Evolutionary conservation across 768 basidiomycete species (phyloP), one percentile per base, ranked within the genome.

Genomic region (Lactarius vividus): DNA sequence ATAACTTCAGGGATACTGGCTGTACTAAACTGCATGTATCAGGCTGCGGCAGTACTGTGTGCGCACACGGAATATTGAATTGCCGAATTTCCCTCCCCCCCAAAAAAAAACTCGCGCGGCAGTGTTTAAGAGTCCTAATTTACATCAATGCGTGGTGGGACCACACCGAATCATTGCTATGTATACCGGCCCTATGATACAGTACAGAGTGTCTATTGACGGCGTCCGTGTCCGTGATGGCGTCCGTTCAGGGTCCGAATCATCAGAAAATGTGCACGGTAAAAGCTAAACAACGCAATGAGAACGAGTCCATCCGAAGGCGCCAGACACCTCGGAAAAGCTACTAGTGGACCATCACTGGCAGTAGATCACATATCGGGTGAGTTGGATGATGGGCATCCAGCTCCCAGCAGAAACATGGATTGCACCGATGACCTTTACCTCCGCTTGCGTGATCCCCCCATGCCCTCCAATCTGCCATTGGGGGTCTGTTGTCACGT

Each of bases 321-420:
- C 11, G 11, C 46, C 11, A n/a, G n/a, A n/a, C n/a, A 23, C 2
- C 46, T 10, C 4, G 46, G n/a, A 49, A 49, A 49, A 1, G 11
- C 49, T 15, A 26, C 23, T 26, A 5, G 23, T 6, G 23, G 1
- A 0, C 28, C 31, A 33, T 33, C 31, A 33, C 31, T 33, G 31
- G 31, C 29, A 4, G 15, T 55, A 64, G 16, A 60, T 6, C 28
- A 67, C 53, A 33, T 64, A 60, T n/a, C n/a, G 28, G 4, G 53
- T 59, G 4, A 65, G 66, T n/a, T 67, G 66, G 0, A 67, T 26
- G 42, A 67, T 60, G 0, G 63, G 63, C 66, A 59, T 59, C 66
- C 66, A 67, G 10, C 33, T 46, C 0, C 63, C 66, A 2, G 63
- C 52, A 5, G 66, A 67, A 0, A 67, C 59, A 18, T 67, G 66